Evolutionary conservation across 768 basidiomycete species (phyloP).

Genomic region (Pleurotus cornucopiae): DNA sequence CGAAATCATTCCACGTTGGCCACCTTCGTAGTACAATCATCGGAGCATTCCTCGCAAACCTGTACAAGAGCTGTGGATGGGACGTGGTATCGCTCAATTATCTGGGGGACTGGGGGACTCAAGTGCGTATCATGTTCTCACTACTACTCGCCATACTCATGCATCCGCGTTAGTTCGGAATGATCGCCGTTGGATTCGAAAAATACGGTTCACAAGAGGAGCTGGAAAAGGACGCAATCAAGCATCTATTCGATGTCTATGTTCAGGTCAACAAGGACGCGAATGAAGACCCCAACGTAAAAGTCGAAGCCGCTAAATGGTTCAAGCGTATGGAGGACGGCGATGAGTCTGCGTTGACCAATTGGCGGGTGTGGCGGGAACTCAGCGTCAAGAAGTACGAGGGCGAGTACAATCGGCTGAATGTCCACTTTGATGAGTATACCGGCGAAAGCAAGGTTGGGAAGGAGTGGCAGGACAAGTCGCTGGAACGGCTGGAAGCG

Average conservation of each 20-base stretch:
- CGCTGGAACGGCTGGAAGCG: conserved; percentile 62
- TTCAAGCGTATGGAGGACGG: conserved; percentile 97
- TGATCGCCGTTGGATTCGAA: conserved; percentile 89
- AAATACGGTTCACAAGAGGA: conserved; percentile 85
- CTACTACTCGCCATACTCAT: background rate
- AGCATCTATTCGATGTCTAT: conserved; percentile 92
- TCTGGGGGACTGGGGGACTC: conserved; percentile 97
- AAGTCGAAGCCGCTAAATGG: conserved; percentile 73
- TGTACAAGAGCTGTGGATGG: conserved; percentile 93
- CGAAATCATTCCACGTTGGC: conserved; percentile 97
- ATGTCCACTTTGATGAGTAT: conserved; percentile 90
- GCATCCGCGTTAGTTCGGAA: conserved; percentile 54
- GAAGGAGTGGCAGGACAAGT: conserved; percentile 67
- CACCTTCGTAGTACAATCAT: conserved; percentile 98
- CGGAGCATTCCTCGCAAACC: conserved; percentile 87
- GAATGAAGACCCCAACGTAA: conserved; percentile 65
- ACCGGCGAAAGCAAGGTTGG: conserved; percentile 85
- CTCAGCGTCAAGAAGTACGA: conserved; percentile 87
- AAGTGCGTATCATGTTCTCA: conserved; percentile 45
- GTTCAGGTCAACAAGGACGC: conserved; percentile 91
- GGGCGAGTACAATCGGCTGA: conserved; percentile 83
- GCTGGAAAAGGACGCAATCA: conserved; percentile 85
- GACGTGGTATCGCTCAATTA: conserved; percentile 91
- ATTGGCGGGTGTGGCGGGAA: conserved; percentile 93
- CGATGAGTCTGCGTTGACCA: conserved; percentile 74